Evolutionary conservation across 768 basidiomycete genomes (phyloP).

Genomic region (Tricholoma hemisulphureum): DNA sequence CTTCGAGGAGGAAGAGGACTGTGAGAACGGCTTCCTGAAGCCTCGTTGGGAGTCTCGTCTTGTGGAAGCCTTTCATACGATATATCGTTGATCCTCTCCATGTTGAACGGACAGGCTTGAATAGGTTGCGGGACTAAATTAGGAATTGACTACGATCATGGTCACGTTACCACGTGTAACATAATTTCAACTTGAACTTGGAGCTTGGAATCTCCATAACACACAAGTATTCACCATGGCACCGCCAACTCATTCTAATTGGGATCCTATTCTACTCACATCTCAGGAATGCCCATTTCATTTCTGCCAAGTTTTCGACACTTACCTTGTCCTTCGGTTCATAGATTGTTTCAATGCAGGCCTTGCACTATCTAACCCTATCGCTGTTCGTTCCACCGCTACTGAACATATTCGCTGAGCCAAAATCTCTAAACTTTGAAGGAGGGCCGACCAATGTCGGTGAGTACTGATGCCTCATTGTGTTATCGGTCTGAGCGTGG

Average conservation of each 20-base stretch:
- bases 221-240: conserved; percentile 29
- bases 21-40: conserved; percentile 8
- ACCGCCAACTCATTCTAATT: conserved; percentile 51
- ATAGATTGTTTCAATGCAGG: conserved; percentile 91
- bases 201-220: neutral
- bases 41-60: neutral
- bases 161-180: too few relatives aligned
- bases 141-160: too few relatives aligned
- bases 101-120: neutral
- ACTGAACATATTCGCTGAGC: conserved; percentile 71
- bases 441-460: conserved; percentile 80
- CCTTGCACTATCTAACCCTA: conserved; percentile 90
- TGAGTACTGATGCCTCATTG: conserved; percentile 29
- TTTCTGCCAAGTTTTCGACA: neutral
- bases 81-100: neutral
- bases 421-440: conserved; percentile 66
- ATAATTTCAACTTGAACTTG: too few relatives aligned
- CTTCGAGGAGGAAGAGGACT: conserved; percentile 8
- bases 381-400: conserved; percentile 79
- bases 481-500: neutral
- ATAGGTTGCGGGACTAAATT: too few relatives aligned
- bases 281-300: conserved; percentile 61
- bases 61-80: conserved; percentile 16
- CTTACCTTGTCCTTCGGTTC: conserved; percentile 1
- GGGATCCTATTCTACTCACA: conserved; percentile 88